Evolutionary conservation across 139 green algal species (phyloP).

Genomic region (Chlamydomonas sp.): DNA sequence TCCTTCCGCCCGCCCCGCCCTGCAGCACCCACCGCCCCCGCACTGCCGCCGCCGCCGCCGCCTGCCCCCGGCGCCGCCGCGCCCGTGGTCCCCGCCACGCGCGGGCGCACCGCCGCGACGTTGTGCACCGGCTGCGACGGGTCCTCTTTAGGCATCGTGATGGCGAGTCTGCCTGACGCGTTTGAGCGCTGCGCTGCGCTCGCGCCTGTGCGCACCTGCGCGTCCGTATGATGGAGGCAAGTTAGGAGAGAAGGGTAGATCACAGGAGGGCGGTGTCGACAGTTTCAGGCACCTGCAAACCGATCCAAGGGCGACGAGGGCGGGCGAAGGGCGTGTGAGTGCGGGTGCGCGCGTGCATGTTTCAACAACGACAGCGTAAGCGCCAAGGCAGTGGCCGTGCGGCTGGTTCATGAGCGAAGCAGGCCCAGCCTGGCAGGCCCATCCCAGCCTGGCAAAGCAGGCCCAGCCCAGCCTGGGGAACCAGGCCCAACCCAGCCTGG

Average conservation of each 20-base stretch:
- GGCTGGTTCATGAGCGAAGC: too few relatives aligned
- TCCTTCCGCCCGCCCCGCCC: constrained; percentile 2
- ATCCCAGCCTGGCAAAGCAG: neutral
- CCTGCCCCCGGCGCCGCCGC: neutral
- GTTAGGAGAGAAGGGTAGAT: neutral
- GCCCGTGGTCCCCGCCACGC: neutral
- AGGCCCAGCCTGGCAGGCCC: too few relatives aligned
- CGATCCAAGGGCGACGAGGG: neutral
- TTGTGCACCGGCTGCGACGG: neutral
- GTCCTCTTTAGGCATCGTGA: constrained; percentile 17
- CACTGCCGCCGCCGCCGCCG: neutral
- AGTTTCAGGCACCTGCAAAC: neutral
- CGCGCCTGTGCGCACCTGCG: constrained; percentile 42
- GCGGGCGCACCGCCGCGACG: neutral
- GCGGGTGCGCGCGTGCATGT: neutral
- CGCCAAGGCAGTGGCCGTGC: too few relatives aligned
- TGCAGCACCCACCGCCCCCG: neutral
- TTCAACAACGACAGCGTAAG: neutral
- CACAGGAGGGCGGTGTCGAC: neutral
- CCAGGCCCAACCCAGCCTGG: neutral
- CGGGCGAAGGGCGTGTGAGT: neutral
- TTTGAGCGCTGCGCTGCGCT: constrained; percentile 13
- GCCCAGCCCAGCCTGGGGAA: neutral
- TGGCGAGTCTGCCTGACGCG: neutral
- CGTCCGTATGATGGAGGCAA: neutral